Evolutionary conservation across 164 flowering plant genomes (phyloP).

Genomic region (Brasenia schreberi): DNA sequence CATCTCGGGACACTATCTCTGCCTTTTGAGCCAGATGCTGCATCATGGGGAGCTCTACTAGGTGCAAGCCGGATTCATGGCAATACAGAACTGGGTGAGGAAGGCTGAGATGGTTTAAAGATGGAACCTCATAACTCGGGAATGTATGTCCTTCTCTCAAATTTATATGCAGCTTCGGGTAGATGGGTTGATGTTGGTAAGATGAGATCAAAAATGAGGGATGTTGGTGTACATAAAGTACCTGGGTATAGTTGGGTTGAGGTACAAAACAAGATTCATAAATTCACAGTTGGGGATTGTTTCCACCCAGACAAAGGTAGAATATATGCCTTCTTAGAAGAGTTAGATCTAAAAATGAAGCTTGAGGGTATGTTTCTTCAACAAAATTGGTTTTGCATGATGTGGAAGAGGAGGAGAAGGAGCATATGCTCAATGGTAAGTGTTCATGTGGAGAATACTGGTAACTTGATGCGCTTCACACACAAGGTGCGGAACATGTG

Average conservation of each 20-base stretch:
- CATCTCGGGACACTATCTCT: slow-evolving; percentile 53
- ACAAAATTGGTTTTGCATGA: slow-evolving; percentile 76
- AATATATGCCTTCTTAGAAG: slow-evolving; percentile 67
- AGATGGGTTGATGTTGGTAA: slow-evolving; percentile 69
- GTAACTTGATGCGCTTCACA: slow-evolving; percentile 20
- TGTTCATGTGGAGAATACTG: slow-evolving; percentile 96
- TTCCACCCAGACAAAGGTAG: slow-evolving; percentile 49
- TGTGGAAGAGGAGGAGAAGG: slow-evolving; percentile 94
- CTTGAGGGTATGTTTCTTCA: slow-evolving; percentile 53
- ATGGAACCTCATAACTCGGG: no score
- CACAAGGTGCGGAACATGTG: no score
- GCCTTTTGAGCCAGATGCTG: no score
- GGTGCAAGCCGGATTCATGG: no score
- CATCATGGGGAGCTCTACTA: no score
- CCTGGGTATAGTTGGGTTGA: slow-evolving; percentile 92
- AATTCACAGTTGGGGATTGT: slow-evolving; percentile 66
- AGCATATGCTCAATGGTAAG: slow-evolving; percentile 63
- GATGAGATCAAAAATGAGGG: slow-evolving; percentile 70
- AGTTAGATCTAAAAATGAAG: slow-evolving; percentile 48
- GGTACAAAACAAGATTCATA: slow-evolving; percentile 57
- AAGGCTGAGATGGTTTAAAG: no score
- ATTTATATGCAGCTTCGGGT: no score
- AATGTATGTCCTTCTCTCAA: no score
- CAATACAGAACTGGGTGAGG: no score
- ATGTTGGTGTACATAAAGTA: slow-evolving; percentile 57